phyloP scores from a whole-genome alignment of 2,329 filamentous ascomycete species.

The Xylaria digitata region DNA sequence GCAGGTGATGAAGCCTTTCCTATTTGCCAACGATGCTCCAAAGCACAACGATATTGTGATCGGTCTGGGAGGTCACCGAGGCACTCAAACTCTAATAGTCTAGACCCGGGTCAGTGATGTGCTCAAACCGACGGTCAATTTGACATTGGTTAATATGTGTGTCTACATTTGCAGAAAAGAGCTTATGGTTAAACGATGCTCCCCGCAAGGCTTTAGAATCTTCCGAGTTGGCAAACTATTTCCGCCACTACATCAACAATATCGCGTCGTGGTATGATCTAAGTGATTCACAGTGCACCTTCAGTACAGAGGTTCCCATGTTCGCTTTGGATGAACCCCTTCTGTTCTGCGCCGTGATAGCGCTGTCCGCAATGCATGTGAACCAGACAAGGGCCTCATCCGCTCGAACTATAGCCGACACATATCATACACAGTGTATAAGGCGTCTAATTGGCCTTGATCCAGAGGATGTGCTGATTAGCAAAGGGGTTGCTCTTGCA shows the following conservation, averaged over 20 bases:
- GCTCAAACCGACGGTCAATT: background rate
- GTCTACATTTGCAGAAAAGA: background rate
- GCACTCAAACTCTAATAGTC: background rate
- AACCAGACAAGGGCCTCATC: constrained; percentile 49
- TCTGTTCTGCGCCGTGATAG: constrained; percentile 58
- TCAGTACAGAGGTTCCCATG: constrained; percentile 52
- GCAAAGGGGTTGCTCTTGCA: constrained; percentile 56
- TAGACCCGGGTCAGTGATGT: background rate
- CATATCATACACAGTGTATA: constrained; percentile 56
- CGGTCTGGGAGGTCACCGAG: constrained; percentile 41
- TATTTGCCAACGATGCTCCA: constrained; percentile 51
- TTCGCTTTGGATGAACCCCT: constrained; percentile 55
- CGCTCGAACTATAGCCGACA: constrained; percentile 49
- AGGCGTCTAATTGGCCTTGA: constrained; percentile 54
- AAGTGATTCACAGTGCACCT: constrained; percentile 53
- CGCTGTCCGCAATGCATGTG: constrained; percentile 57
- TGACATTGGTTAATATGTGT: background rate
- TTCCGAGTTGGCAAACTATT: constrained; percentile 51
- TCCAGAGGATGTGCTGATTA: constrained; percentile 46
- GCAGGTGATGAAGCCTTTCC: constrained; percentile 51
- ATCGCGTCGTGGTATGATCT: constrained; percentile 62
- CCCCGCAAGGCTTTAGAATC: constrained; percentile 50
- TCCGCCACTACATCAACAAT: constrained; percentile 54
- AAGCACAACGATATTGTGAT: constrained; percentile 51
- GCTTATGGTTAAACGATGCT: constrained; percentile 1